phyloP scores from a whole-genome alignment of 2,329 filamentous ascomycete genomes.

The Fusarium floridanum region DNA sequence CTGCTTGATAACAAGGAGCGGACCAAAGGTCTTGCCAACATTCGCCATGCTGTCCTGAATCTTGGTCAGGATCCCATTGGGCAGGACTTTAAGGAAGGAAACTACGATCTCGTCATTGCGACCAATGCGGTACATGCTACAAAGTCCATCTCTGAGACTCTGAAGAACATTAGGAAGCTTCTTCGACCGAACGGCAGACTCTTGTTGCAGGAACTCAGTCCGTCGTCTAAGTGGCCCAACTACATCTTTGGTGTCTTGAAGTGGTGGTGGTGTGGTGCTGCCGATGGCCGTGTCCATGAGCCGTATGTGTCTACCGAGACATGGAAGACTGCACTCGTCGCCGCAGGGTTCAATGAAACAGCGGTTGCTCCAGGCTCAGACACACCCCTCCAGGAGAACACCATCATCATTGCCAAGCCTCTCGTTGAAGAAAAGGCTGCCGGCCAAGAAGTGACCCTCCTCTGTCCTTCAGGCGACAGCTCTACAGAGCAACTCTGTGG shows the following conservation, averaged over 20 bases:
- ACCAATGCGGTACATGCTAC: constrained; percentile 53
- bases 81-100: constrained; percentile 1
- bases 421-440: neutral
- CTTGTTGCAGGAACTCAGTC: constrained; percentile 47
- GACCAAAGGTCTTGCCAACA: constrained; percentile 30
- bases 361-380: constrained; percentile 36
- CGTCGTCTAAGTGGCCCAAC: constrained; percentile 43
- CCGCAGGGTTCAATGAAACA: constrained; percentile 42
- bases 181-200: constrained; percentile 50
- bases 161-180: constrained; percentile 50
- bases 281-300: constrained; percentile 44
- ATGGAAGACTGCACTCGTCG: constrained; percentile 47
- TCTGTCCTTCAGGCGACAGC: neutral
- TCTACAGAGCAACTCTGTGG: neutral
- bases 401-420: constrained; percentile 22
- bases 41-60: constrained; percentile 16
- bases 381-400: constrained; percentile 26
- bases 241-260: constrained; percentile 48
- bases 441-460: constrained; percentile 1
- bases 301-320: constrained; percentile 42
- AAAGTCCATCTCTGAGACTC: constrained; percentile 37
- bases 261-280: constrained; percentile 54
- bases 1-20: constrained; percentile 46
- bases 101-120: constrained; percentile 11
- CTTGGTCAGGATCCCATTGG: neutral